Percentiles rank a stretch among this genome's conserved stretches.
Evolutionary conservation across 169 alveolate genomes (phyloP).

Genomic region (Plasmodium inui): DNA sequence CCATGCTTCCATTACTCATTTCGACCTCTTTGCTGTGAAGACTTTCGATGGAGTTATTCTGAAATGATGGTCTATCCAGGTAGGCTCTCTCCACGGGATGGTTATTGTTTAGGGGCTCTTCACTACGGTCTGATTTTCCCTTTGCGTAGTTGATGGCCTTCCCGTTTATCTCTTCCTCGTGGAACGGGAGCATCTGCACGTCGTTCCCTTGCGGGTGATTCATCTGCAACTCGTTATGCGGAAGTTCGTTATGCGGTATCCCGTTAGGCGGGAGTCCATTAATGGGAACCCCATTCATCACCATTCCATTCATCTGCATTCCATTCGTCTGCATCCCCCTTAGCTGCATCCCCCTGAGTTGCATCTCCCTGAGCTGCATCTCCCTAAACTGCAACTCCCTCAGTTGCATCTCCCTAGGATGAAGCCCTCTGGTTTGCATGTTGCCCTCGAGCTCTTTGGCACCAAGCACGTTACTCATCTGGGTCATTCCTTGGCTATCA

Average conservation of each 20-base stretch:
- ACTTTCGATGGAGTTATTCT: conserved; percentile 18
- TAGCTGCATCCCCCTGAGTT: background rate
- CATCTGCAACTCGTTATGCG: background rate
- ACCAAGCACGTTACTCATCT: background rate
- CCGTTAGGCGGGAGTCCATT: background rate
- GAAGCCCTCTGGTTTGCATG: background rate
- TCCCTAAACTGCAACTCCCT: background rate
- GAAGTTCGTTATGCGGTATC: background rate
- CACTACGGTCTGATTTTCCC: background rate
- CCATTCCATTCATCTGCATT: background rate
- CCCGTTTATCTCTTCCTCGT: background rate
- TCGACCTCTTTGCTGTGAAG: background rate
- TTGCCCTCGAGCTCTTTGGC: background rate
- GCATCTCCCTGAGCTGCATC: background rate
- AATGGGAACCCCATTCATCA: background rate
- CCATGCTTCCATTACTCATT: background rate
- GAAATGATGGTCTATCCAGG: background rate
- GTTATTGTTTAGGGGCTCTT: background rate
- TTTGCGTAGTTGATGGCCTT: background rate
- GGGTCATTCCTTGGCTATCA: background rate
- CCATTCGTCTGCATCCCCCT: background rate
- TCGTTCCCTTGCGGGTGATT: background rate
- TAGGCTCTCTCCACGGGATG: background rate
- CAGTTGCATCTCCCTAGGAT: background rate
- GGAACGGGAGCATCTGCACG: background rate